These are phyloP conservation scores for Candida hispaniensis DNA, from an alignment of 805 yeast genomes.

Conservation along the genomic window DNA sequence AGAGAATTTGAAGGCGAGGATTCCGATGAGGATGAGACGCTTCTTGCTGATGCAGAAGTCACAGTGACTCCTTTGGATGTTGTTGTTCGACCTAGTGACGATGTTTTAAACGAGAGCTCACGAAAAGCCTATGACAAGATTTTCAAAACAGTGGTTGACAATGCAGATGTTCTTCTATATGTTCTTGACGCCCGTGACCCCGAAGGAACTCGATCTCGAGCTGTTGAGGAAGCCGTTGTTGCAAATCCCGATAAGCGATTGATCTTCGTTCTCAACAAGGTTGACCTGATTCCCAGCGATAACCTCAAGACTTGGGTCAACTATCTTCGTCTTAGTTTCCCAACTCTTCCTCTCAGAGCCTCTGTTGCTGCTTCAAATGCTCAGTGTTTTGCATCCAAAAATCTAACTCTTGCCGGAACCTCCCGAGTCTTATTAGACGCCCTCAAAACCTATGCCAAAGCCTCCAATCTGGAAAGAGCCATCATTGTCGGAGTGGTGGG, in stretches of 20 bases:
- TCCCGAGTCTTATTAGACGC: constrained; percentile 67
- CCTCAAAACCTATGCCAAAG: constrained; percentile 73
- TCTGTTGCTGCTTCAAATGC: constrained; percentile 57
- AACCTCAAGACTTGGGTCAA: constrained; percentile 77
- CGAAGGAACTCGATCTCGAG: constrained; percentile 83
- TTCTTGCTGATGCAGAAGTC: constrained; percentile 41
- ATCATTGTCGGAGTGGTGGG: constrained; percentile 93
- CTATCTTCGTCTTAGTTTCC: constrained; percentile 70
- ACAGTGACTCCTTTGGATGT: constrained; percentile 37
- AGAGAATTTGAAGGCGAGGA: constrained; percentile 53
- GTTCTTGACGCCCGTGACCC: constrained; percentile 98
- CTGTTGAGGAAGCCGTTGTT: constrained; percentile 81
- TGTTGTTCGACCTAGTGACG: constrained; percentile 33
- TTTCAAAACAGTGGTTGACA: constrained; percentile 85
- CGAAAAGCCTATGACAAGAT: constrained; percentile 84
- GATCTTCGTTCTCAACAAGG: constrained; percentile 78
- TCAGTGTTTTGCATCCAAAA: constrained; percentile 55
- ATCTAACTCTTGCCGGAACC: constrained; percentile 58
- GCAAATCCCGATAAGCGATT: constrained; percentile 73
- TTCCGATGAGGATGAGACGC: constrained; percentile 38
- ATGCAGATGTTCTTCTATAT: constrained; percentile 80
- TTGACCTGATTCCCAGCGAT: constrained; percentile 82
- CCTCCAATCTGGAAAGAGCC: constrained; percentile 76
- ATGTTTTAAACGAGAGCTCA: constrained; percentile 31
- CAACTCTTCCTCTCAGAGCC: constrained; percentile 82